phyloP scores from a whole-genome alignment of 352 stramenopile species.

The Paralagenidium karlingii region DNA sequence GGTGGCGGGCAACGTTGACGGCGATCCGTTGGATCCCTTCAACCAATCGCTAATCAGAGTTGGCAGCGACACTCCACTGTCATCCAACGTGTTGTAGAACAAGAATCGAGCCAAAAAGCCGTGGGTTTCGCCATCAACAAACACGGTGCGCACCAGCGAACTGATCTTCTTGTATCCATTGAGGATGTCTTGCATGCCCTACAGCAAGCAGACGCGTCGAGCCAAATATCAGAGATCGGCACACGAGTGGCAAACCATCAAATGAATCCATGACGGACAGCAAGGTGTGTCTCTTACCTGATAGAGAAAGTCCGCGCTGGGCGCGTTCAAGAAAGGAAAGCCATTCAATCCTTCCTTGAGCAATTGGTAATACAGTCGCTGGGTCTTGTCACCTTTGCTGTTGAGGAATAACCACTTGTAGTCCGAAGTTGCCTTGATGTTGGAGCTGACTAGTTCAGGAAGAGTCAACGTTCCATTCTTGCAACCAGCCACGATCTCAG shows the following conservation, averaged over 20 bases:
- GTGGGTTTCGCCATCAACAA: slow-evolving; percentile 29
- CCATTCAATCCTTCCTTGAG: slow-evolving; percentile 28
- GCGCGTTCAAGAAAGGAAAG: slow-evolving; percentile 41
- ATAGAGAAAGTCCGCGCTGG: slow-evolving; percentile 41
- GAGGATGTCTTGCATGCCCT: slow-evolving; percentile 36
- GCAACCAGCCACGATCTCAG: slow-evolving; percentile 25
- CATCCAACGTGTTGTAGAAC: too few species aligned
- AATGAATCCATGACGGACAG: too few species aligned
- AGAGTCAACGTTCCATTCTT: slow-evolving; percentile 25
- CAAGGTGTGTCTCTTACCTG: too few species aligned
- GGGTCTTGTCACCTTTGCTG: slow-evolving; percentile 40
- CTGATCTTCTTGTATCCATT: slow-evolving; percentile 33
- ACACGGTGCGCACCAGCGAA: slow-evolving; percentile 31
- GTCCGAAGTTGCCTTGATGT: slow-evolving; percentile 28
- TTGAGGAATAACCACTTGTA: slow-evolving; percentile 54
- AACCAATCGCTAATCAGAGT: too few species aligned
- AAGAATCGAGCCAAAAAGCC: too few species aligned
- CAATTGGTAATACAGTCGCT: slow-evolving; percentile 58
- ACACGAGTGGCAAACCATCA: too few species aligned
- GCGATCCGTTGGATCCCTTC: too few species aligned
- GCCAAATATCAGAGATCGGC: too few species aligned
- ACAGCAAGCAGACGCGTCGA: slow-evolving; percentile 7
- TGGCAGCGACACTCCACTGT: too few species aligned
- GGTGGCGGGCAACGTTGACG: too few species aligned
- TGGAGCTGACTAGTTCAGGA: slow-evolving; percentile 29